A percentile compares a stretch with the other conserved stretches of the same genome.
Evolutionary conservation across 2,329 filamentous ascomycete species (phyloP).

Genomic region (Ophiognomonia clavigignenti-juglandacearum): DNA sequence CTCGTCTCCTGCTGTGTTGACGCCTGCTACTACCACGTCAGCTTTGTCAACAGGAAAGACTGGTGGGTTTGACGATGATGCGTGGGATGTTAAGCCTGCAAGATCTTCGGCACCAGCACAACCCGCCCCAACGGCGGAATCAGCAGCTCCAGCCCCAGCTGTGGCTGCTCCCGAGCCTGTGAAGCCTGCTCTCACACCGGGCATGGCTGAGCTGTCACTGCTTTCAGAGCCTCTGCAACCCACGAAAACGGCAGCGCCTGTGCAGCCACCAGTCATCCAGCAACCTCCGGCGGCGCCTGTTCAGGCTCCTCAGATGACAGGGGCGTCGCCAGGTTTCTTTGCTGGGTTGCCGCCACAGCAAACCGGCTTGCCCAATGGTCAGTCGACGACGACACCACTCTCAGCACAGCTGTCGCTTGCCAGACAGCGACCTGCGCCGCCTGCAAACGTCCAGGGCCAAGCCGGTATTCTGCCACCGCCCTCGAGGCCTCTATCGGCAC

Average conservation of each 20-base stretch:
- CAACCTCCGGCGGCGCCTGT: conserved; percentile 28
- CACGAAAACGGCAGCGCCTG: conserved; percentile 33
- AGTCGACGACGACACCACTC: conserved; percentile 36
- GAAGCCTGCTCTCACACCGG: conserved; percentile 57
- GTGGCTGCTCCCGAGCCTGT: conserved; percentile 31
- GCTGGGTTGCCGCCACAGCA: conserved; percentile 42
- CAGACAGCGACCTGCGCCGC: conserved; percentile 67
- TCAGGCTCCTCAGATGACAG: conserved; percentile 40
- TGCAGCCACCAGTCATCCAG: conserved; percentile 28
- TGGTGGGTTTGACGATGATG: conserved; percentile 86
- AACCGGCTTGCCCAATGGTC: conserved; percentile 33
- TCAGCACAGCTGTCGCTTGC: conserved; percentile 40
- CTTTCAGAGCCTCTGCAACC: conserved; percentile 49
- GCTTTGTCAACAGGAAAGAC: conserved; percentile 19
- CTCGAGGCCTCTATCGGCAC: conserved; percentile 78
- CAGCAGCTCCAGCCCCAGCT: conserved; percentile 31
- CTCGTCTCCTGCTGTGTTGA: conserved; percentile 25
- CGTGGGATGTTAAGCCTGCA: conserved; percentile 90
- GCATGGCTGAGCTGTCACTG: conserved; percentile 56
- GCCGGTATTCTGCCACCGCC: conserved; percentile 68
- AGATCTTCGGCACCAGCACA: conserved; percentile 40
- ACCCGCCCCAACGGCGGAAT: conserved; percentile 27
- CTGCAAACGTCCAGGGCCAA: conserved; percentile 55
- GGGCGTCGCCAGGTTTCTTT: conserved; percentile 58
- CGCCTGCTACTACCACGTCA: conserved; percentile 18